These are phyloP conservation scores for Pneumocystis sp. DNA, from an alignment of 1,139 yeast genomes.

Conservation along the genomic window DNA sequence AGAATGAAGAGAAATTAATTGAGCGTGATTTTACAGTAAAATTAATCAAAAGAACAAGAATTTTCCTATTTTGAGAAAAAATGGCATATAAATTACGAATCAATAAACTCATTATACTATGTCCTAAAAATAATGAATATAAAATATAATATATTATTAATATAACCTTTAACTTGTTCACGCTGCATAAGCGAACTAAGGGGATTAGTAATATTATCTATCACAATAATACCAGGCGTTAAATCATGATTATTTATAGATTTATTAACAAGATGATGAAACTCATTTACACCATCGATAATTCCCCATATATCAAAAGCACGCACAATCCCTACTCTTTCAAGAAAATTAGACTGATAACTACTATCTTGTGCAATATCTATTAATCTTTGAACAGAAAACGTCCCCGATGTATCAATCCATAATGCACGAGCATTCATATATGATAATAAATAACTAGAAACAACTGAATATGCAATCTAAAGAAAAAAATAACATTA, in stretches of 20 bases:
- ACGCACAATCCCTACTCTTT: neutral
- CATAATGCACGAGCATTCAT: neutral
- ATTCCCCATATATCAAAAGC: neutral
- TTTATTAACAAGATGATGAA: neutral
- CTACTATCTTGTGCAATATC: neutral
- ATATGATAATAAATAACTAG: neutral
- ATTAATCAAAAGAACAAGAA: neutral
- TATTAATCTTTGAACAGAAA: neutral
- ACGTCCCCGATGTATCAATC: neutral
- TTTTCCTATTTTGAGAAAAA: neutral
- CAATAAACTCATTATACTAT: neutral
- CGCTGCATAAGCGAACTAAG: slow-evolving; percentile 7
- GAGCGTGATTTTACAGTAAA: neutral
- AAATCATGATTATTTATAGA: neutral
- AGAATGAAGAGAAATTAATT: slow-evolving; percentile 1
- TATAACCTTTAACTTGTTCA: slow-evolving; percentile 7
- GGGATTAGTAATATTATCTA: slow-evolving; percentile 10
- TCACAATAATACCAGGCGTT: slow-evolving; percentile 5
- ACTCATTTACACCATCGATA: neutral
- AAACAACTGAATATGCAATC: neutral
- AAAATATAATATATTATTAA: slow-evolving; percentile 1
- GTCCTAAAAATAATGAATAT: neutral
- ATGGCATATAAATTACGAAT: neutral
- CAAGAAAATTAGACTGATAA: neutral
- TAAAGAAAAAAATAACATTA: neutral